Evolutionary conservation across 2,329 filamentous ascomycete species (phyloP).

Genomic region (Cladosporium sp.): DNA sequence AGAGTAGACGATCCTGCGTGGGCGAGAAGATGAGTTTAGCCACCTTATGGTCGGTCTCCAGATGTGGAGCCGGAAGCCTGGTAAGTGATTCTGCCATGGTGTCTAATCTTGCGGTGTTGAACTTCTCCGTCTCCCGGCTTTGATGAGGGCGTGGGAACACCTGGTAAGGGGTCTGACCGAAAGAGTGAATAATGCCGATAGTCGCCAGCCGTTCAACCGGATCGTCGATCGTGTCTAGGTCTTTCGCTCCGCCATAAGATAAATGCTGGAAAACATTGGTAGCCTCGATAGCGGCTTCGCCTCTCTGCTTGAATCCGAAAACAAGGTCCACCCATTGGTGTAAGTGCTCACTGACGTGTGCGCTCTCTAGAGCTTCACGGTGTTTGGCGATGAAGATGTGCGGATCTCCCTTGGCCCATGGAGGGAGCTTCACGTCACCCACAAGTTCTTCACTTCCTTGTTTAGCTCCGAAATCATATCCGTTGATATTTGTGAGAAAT

Average conservation of each 20-base stretch:
- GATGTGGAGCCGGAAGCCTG: conserved; percentile 71
- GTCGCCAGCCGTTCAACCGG: conserved; percentile 81
- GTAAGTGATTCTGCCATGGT: conserved; percentile 71
- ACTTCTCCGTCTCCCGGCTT: conserved; percentile 60
- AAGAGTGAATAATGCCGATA: conserved; percentile 96
- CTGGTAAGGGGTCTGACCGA: conserved; percentile 94
- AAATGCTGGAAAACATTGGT: conserved; percentile 95
- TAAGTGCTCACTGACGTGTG: conserved; percentile 82
- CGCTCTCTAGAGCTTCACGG: conserved; percentile 90
- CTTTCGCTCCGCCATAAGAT: conserved; percentile 89
- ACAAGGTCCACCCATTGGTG: conserved; percentile 96
- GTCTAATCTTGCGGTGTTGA: conserved; percentile 65
- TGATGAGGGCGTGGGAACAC: conserved; percentile 82
- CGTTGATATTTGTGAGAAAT: conserved; percentile 89
- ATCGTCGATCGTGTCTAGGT: conserved; percentile 86
- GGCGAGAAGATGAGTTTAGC: conserved; percentile 72
- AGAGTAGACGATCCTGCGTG: conserved; percentile 78
- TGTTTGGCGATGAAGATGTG: conserved; percentile 95
- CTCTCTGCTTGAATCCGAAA: conserved; percentile 90
- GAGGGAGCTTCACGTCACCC: conserved; percentile 82
- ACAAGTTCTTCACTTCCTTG: conserved; percentile 77
- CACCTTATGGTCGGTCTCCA: conserved; percentile 74
- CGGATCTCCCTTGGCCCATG: conserved; percentile 94
- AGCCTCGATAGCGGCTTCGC: conserved; percentile 84
- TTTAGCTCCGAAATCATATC: conserved; percentile 85